These are phyloP conservation scores for Zymoseptoria passerinii DNA, from an alignment of 2,329 filamentous ascomycete species.

Conservation along the genomic window DNA sequence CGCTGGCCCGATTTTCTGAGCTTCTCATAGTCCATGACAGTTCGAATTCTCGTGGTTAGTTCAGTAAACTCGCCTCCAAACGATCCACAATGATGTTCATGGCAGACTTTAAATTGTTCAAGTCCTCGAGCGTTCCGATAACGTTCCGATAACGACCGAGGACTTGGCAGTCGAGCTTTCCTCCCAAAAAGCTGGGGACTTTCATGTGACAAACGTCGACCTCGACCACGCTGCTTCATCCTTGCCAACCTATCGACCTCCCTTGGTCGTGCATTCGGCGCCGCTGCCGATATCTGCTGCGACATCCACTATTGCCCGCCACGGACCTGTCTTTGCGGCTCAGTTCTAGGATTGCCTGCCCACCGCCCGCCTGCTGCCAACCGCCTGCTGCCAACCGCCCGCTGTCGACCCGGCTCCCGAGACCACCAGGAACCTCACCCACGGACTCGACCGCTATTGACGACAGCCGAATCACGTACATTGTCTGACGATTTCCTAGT, in stretches of 20 bases:
- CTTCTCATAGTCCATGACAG: no score
- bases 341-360: background rate
- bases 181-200: background rate
- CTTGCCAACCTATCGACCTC: background rate
- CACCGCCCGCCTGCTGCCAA: background rate
- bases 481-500: background rate
- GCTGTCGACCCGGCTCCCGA: background rate
- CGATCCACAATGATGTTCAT: no score
- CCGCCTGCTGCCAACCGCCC: background rate
- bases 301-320: background rate
- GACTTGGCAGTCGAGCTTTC: background rate
- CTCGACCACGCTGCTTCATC: background rate
- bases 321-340: background rate
- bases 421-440: background rate
- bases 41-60: no score
- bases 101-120: background rate
- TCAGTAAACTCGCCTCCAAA: no score
- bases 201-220: background rate
- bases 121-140: no score
- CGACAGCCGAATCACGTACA: background rate
- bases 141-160: background rate
- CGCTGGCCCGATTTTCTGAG: no score
- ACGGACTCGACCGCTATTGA: background rate
- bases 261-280: background rate
- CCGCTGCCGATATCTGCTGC: background rate